These are phyloP conservation scores for Nidularia pulvinata DNA, from an alignment of 768 basidiomycete species.

Conservation along the genomic window DNA sequence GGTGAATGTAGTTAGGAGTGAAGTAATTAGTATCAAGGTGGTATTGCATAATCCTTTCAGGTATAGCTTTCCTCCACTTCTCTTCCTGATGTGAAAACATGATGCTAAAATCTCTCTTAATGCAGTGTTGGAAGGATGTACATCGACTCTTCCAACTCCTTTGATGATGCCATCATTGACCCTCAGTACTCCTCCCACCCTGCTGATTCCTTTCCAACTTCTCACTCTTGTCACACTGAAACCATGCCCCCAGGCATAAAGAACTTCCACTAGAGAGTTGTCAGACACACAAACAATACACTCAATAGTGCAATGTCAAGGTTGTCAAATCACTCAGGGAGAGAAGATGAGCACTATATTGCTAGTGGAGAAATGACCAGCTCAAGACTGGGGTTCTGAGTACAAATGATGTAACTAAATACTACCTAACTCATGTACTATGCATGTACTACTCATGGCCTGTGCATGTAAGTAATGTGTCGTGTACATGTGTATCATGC, in stretches of 20 bases:
- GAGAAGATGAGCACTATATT: too few species aligned
- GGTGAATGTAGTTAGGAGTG: conserved; percentile 27
- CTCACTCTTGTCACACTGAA: background rate
- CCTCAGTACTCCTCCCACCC: conserved; percentile 62
- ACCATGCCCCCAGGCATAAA: conserved; percentile 31
- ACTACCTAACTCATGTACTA: too few species aligned
- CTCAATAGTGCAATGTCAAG: too few species aligned
- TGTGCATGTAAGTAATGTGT: too few species aligned
- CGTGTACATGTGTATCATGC: too few species aligned
- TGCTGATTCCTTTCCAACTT: conserved; percentile 27
- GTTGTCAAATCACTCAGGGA: too few species aligned
- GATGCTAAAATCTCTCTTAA: too few species aligned
- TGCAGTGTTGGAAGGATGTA: conserved; percentile 56
- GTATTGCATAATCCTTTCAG: conserved; percentile 67
- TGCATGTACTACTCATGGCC: too few species aligned
- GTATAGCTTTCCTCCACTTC: conserved; percentile 12
- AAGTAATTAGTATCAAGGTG: conserved; percentile 52
- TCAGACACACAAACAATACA: too few species aligned
- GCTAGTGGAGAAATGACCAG: too few species aligned
- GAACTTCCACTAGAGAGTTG: conserved; percentile 56
- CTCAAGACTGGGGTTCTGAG: too few species aligned
- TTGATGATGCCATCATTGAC: conserved; percentile 62
- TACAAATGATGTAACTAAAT: too few species aligned
- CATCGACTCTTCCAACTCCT: conserved; percentile 62
- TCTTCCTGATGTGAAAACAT: background rate